Base-by-base conservation (phyloP, 2,329 filamentous ascomycete genomes). In the Leptographium radiaticola region DNA sequence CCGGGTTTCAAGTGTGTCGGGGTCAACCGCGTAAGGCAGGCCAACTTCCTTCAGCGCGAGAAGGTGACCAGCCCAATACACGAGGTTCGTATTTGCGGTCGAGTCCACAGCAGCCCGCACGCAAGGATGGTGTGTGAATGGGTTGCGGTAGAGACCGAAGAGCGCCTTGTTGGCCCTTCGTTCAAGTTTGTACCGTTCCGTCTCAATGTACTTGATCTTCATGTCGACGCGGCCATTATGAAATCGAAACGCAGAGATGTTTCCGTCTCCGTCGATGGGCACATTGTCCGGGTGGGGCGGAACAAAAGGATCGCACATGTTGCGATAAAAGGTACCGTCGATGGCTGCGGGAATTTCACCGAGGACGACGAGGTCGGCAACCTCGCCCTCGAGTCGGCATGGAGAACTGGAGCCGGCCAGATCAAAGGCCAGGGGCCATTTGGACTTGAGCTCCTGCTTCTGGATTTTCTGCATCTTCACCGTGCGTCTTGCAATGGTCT, bases 31-130 rank as follows among this genome's bases (percentile, higher is more conserved):
- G 55, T 70, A 76, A 0, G 74, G 74, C 10, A 71, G 72, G 0
- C 70, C 68, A 53, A 75, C 72, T 54, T 82, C 79, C 58, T 80
- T 81, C 47, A 67, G 68, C 0, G 76, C 76, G 2, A 80, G 65
- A 49, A 81, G 60, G 49, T 75, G 70, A 0, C 76, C 76, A 9
- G 74, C 66, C 72, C 75, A 82, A 60, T 75, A 77, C 1, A 78
- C 66, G 4, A 77, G 61, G 54, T 77, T 77, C 0, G 75, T 77
- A 53, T 77, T 77, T 4, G 72, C 67, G 0, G 68, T 69, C 4
- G 57, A 64, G 20, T 66, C 60, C 4, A 68, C 63, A 2, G 64
- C 66, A 45, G 66, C 66, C n/a, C 42, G 8, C 16, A 52, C 43
- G 33, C 50, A 52, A 10, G 50, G 50, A n/a, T 52, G 50, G n/a